These are phyloP conservation scores for Komagataea norvegica DNA, from an alignment of 1,139 yeast species.

Conservation along the genomic window DNA sequence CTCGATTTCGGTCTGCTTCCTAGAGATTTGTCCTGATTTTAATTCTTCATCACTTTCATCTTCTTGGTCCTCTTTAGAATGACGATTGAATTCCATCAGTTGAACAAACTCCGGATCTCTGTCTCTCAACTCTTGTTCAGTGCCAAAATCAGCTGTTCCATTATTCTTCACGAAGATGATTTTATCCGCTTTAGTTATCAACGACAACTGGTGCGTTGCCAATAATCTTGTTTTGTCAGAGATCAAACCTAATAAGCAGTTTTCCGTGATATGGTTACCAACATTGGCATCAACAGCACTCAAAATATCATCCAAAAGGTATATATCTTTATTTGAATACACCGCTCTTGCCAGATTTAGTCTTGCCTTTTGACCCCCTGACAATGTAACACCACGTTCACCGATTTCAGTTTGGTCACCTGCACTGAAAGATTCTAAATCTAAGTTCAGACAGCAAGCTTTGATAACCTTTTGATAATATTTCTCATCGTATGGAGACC, in stretches of 20 bases:
- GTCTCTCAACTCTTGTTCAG: conserved; percentile 39
- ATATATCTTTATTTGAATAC: conserved; percentile 59
- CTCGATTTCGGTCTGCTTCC: conserved; percentile 25
- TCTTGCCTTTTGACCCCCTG: conserved; percentile 88
- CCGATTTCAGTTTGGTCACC: conserved; percentile 87
- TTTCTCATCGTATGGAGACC: conserved; percentile 47
- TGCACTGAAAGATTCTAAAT: conserved; percentile 64
- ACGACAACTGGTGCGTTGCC: conserved; percentile 79
- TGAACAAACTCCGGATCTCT: conserved; percentile 30
- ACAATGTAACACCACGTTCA: conserved; percentile 82
- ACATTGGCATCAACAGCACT: conserved; percentile 91
- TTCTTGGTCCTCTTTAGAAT: conserved; percentile 1
- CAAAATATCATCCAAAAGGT: conserved; percentile 75
- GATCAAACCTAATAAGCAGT: conserved; percentile 58
- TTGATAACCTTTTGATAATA: conserved; percentile 51
- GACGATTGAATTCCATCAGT: conserved; percentile 8
- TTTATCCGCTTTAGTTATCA: conserved; percentile 61
- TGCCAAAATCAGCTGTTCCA: conserved; percentile 57
- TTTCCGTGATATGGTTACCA: conserved; percentile 70
- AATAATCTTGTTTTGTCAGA: conserved; percentile 59
- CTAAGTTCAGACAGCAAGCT: conserved; percentile 63
- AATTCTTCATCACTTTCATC: conserved; percentile 8
- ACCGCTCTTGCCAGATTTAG: conserved; percentile 74
- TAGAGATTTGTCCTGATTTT: no score
- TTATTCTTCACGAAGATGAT: conserved; percentile 60